A percentile compares a stretch with the other conserved stretches of the same genome.
phyloP scores from a whole-genome alignment of 2,329 filamentous ascomycete species.

The Apiospora pterosperma region DNA sequence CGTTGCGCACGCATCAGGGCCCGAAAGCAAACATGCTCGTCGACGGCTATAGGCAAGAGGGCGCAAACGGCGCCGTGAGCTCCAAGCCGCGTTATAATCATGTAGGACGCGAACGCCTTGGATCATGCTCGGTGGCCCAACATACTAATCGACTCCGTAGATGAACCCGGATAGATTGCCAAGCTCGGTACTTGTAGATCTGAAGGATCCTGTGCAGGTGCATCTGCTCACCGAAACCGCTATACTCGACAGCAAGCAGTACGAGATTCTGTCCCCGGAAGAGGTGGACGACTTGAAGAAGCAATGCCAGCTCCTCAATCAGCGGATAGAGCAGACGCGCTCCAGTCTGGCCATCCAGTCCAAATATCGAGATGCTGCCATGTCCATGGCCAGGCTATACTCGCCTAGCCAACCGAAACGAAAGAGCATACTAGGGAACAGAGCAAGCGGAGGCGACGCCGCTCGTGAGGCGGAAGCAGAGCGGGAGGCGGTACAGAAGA shows the following conservation, averaged over 20 bases:
- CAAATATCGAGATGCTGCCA: slow-evolving; percentile 91
- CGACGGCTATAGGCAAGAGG: slow-evolving; percentile 52
- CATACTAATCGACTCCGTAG: slow-evolving; percentile 29
- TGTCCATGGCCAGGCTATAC: slow-evolving; percentile 80
- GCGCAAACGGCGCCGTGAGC: slow-evolving; percentile 50
- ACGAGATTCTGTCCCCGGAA: slow-evolving; percentile 82
- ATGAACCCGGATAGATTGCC: slow-evolving; percentile 48
- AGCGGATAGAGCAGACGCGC: slow-evolving; percentile 77
- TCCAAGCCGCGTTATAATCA: slow-evolving; percentile 54
- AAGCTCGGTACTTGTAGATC: slow-evolving; percentile 55
- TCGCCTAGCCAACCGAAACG: slow-evolving; percentile 55
- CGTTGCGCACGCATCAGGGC: not conserved
- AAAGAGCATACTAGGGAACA: slow-evolving; percentile 47
- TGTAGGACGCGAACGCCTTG: slow-evolving; percentile 38
- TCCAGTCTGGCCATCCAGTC: slow-evolving; percentile 84
- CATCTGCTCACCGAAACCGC: slow-evolving; percentile 94
- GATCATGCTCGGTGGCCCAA: not conserved
- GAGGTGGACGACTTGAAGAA: slow-evolving; percentile 92
- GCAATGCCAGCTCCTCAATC: slow-evolving; percentile 67
- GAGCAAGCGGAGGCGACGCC: slow-evolving; percentile 43
- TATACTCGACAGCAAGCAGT: slow-evolving; percentile 81
- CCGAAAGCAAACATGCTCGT: not conserved
- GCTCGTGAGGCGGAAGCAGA: slow-evolving; percentile 68
- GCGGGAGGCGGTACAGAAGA: slow-evolving; percentile 68
- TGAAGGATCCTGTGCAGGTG: slow-evolving; percentile 74